Evolutionary conservation across 1,139 yeast species (phyloP).

Genomic region (Protomyces gravidus): DNA sequence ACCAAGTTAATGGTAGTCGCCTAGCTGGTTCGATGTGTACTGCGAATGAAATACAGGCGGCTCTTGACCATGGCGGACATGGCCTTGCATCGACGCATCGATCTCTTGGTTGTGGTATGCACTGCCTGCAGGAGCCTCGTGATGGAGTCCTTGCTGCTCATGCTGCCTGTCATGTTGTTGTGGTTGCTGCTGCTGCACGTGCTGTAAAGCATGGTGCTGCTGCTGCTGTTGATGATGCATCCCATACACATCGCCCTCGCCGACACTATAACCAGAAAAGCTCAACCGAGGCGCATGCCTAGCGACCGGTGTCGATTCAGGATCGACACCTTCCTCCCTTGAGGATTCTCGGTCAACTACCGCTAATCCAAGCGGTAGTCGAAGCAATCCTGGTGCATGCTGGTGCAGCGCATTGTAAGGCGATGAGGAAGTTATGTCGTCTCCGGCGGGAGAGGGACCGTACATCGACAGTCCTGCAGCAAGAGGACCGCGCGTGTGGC

Average conservation of each 20-base stretch:
- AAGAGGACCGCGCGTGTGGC: background rate
- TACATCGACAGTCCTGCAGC: background rate
- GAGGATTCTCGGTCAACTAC: constrained; percentile 2
- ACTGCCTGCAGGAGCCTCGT: no score
- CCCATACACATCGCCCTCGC: background rate
- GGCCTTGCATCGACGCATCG: background rate
- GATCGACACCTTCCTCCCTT: constrained; percentile 1
- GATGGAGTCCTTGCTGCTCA: background rate
- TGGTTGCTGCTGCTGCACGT: background rate
- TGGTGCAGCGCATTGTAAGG: background rate
- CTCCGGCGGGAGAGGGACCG: background rate
- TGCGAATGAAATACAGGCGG: background rate
- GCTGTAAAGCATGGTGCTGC: background rate
- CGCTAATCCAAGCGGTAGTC: background rate
- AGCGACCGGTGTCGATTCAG: constrained; percentile 1
- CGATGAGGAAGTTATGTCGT: background rate
- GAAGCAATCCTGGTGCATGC: background rate
- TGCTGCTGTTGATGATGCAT: background rate
- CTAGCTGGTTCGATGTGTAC: background rate
- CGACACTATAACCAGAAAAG: background rate
- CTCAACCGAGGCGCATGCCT: constrained; percentile 6
- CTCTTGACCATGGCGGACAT: background rate
- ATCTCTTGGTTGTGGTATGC: no score
- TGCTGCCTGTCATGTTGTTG: background rate
- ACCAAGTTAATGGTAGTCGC: background rate